Evolutionary conservation across 2,329 filamentous ascomycete genomes (phyloP).

Genomic region (Penicillium paneum): DNA sequence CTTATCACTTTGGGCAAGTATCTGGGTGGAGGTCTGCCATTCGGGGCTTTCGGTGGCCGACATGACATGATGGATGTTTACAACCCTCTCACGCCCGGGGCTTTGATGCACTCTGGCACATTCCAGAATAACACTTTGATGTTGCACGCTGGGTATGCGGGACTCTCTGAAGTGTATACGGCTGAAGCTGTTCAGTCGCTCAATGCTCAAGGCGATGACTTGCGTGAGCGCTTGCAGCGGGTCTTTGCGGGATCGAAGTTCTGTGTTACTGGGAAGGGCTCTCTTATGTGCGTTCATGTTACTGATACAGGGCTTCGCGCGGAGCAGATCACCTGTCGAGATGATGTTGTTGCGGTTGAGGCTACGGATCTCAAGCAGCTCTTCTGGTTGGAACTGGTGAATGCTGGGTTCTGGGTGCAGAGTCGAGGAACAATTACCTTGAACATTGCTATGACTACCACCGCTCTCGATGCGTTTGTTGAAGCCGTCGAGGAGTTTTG

Average conservation of each 20-base stretch:
- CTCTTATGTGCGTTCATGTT: conserved; percentile 1
- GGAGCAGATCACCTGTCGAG: conserved; percentile 2
- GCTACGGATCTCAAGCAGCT: conserved; percentile 2
- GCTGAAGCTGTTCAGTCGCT: not conserved
- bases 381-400: conserved; percentile 6
- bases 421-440: conserved; percentile 5
- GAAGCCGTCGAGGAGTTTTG: not conserved
- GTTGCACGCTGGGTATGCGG: not conserved
- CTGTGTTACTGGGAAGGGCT: not conserved
- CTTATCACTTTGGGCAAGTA: conserved; percentile 65
- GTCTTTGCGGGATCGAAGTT: not conserved
- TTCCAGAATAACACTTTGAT: conserved; percentile 62
- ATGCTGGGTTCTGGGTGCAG: conserved; percentile 6
- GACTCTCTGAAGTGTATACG: not conserved
- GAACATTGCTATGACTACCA: conserved; percentile 3
- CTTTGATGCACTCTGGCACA: conserved; percentile 58
- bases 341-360: not conserved
- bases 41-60: conserved; percentile 65
- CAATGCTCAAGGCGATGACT: not conserved
- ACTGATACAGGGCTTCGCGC: not conserved
- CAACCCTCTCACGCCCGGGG: conserved; percentile 35
- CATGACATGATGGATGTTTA: conserved; percentile 51
- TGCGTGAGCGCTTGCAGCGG: not conserved
- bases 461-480: not conserved
- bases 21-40: conserved; percentile 63